A percentile compares a stretch with the other conserved stretches of the same genome.
Evolutionary conservation across 1,284 basidiomycete genomes (phyloP).

Genomic region (Pascua sp.): DNA sequence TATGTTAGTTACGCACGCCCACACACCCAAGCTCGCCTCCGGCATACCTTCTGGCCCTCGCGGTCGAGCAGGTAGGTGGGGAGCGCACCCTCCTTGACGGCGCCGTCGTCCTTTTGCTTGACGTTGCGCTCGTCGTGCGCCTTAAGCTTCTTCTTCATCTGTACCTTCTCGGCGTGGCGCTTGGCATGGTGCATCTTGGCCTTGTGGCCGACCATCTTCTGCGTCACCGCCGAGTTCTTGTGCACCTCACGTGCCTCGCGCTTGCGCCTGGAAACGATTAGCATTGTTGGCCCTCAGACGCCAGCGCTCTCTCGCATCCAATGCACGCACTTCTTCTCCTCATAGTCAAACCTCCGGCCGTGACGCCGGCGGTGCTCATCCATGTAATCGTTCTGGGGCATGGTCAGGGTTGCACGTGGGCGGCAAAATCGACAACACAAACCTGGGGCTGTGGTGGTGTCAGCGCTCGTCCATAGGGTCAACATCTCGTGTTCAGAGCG

Average conservation of each 20-base stretch:
- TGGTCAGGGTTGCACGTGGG: conserved; percentile 2
- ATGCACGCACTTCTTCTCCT: conserved; percentile 46
- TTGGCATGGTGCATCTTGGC: conserved; percentile 96
- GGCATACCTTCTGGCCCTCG: conserved; percentile 72
- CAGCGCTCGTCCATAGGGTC: neutral
- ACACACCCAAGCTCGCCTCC: conserved; percentile 17
- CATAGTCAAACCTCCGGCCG: conserved; percentile 49
- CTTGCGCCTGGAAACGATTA: conserved; percentile 67
- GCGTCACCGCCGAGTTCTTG: conserved; percentile 77
- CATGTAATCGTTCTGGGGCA: conserved; percentile 51
- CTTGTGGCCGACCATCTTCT: conserved; percentile 94
- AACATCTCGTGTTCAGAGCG: neutral
- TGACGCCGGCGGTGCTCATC: conserved; percentile 50
- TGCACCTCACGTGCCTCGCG: conserved; percentile 87
- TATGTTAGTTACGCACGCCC: conserved; percentile 5
- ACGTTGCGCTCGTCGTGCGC: conserved; percentile 98
- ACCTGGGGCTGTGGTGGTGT: conserved; percentile 40
- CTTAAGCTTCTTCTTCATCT: conserved; percentile 98
- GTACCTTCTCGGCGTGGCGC: conserved; percentile 94
- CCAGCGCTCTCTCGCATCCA: neutral
- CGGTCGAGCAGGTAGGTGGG: conserved; percentile 95
- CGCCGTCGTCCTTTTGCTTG: conserved; percentile 81
- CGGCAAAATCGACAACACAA: conserved; percentile 9
- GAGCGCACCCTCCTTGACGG: conserved; percentile 80
- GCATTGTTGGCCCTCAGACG: too few relatives aligned